Conservation (phyloP, 352 stramenopile species). For the Thalassiosira sp. region DNA sequence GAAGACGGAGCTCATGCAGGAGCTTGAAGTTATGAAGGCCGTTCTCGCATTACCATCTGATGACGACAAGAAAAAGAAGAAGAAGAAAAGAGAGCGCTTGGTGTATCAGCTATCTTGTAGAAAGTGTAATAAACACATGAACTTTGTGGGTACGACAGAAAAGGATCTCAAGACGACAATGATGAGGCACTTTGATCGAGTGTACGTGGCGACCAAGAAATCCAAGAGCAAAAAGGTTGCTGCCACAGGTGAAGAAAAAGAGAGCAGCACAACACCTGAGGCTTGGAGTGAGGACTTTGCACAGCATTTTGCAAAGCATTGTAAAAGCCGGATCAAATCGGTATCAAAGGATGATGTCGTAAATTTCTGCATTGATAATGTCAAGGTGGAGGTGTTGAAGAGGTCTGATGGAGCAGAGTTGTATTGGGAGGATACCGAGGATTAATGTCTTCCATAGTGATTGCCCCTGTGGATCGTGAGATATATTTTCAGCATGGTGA, state of each 20-base stretch:
- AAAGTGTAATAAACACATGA: constrained; percentile 7
- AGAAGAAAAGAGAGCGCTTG: not conserved
- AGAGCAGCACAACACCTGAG: not conserved
- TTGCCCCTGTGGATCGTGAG: too few relatives aligned
- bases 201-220: not conserved
- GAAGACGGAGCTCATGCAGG: not conserved
- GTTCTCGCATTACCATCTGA: too few relatives aligned
- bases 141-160: constrained; percentile 3
- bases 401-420: constrained; percentile 1
- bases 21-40: not conserved
- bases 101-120: constrained; percentile 3
- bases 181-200: not conserved
- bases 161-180: not conserved
- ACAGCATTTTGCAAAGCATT: constrained; percentile 5
- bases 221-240: not conserved
- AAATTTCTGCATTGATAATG: not conserved
- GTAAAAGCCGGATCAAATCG: not conserved
- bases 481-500: too few relatives aligned
- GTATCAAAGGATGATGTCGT: not conserved
- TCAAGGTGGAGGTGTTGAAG: constrained; percentile 4
- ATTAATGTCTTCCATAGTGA: too few relatives aligned
- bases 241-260: not conserved
- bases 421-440: not conserved
- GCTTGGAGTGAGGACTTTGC: constrained; percentile 5
- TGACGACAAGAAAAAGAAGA: too few relatives aligned